Conservation (phyloP, 2,329 filamentous ascomycete genomes). For the Sarocladium strictum region DNA sequence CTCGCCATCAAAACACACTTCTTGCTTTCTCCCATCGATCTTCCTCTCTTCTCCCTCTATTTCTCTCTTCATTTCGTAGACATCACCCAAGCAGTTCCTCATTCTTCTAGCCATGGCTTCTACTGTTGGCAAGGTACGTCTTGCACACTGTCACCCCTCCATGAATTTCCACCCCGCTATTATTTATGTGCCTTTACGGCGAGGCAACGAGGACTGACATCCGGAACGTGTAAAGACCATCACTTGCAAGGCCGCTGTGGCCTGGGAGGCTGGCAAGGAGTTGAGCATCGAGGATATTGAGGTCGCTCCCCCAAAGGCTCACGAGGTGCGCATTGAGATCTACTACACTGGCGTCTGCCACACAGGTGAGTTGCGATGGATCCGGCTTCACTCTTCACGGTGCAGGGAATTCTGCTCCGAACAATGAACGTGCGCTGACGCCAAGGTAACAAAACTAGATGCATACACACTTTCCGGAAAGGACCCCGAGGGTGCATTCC, state of each 20-base stretch:
- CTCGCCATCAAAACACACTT: slow-evolving; percentile 1
- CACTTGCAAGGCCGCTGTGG: slow-evolving; percentile 94
- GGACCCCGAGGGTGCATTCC: slow-evolving; percentile 85
- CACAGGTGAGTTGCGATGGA: slow-evolving; percentile 58
- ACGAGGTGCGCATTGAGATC: slow-evolving; percentile 96
- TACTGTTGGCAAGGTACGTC: slow-evolving; percentile 45
- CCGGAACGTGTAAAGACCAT: slow-evolving; percentile 58
- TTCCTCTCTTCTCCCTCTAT: not conserved
- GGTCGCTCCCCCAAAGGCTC: slow-evolving; percentile 78
- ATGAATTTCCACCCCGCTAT: slow-evolving; percentile 10
- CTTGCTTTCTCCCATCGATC: not conserved
- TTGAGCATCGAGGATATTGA: slow-evolving; percentile 88
- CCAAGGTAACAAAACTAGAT: slow-evolving; percentile 53
- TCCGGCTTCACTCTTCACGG: not conserved
- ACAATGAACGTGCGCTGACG: not conserved
- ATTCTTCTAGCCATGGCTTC: slow-evolving; percentile 36
- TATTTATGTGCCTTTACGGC: not conserved
- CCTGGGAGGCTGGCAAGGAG: slow-evolving; percentile 92
- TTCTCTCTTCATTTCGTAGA: not conserved
- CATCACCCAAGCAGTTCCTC: no score
- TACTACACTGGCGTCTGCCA: slow-evolving; percentile 99
- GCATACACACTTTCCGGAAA: slow-evolving; percentile 94
- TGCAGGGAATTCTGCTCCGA: not conserved
- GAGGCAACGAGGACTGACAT: not conserved
- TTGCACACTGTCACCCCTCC: slow-evolving; percentile 16